Evolutionary conservation across 73 alveolate genomes (phyloP).

Genomic region (Vitrella brassicaformis): DNA sequence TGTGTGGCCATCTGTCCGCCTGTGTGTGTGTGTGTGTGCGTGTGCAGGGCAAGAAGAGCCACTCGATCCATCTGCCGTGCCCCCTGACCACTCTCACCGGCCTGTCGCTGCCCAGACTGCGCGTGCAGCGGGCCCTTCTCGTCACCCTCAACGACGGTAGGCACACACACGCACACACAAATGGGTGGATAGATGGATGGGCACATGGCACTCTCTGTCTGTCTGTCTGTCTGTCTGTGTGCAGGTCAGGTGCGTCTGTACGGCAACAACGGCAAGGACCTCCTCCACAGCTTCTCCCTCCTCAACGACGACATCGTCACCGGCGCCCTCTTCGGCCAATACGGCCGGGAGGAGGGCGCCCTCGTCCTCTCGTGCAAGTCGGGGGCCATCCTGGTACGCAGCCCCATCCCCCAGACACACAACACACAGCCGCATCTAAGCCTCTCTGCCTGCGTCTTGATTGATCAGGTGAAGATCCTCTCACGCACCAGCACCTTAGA

Average conservation of each 20-base stretch:
- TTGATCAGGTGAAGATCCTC: too few species aligned
- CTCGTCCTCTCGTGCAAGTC: constrained; percentile 57
- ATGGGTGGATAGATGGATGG: too few species aligned
- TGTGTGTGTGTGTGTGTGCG: constrained; percentile 41
- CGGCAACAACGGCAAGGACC: too few species aligned
- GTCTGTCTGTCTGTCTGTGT: too few species aligned
- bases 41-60: constrained; percentile 52
- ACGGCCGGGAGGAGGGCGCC: constrained; percentile 75
- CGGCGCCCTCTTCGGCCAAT: constrained; percentile 71
- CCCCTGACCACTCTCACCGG: constrained; percentile 56
- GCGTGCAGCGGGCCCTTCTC: constrained; percentile 39
- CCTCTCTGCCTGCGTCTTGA: too few species aligned
- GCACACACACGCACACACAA: too few species aligned
- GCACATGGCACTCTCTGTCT: too few species aligned
- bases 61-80: constrained; percentile 51
- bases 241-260: constrained; percentile 55
- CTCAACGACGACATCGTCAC: constrained; percentile 52
- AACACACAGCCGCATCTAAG: too few species aligned
- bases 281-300: too few species aligned
- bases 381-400: constrained; percentile 71
- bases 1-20: too few species aligned
- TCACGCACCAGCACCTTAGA: too few species aligned
- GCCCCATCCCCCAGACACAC: too few species aligned
- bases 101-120: constrained; percentile 49
- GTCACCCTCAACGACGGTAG: constrained; percentile 66